These are phyloP conservation scores for Zalaria obscura DNA, from an alignment of 2,329 filamentous ascomycete genomes.

Conservation along the genomic window DNA sequence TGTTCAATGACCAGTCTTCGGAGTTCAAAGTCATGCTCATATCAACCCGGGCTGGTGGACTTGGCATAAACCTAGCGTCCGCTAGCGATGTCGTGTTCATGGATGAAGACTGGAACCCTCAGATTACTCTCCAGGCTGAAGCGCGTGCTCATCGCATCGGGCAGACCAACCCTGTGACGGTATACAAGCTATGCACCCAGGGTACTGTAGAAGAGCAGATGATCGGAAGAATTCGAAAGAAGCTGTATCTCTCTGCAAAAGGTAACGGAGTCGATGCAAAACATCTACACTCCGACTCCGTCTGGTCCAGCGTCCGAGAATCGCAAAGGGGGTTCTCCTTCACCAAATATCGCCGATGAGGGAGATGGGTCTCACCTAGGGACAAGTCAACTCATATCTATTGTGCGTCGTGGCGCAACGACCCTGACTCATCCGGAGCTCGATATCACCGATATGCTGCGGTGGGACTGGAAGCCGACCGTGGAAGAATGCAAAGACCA, in stretches of 20 bases:
- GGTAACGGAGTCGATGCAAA: conserved; percentile 44
- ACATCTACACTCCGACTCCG: conserved; percentile 30
- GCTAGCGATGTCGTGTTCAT: conserved; percentile 43
- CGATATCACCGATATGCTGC: conserved; percentile 41
- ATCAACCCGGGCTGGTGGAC: conserved; percentile 40
- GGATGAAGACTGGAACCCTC: conserved; percentile 42
- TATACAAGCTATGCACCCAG: conserved; percentile 42
- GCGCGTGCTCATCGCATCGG: conserved; percentile 41
- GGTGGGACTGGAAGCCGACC: conserved; percentile 42
- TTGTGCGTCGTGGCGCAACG: conserved; percentile 40
- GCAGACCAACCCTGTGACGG: conserved; percentile 37
- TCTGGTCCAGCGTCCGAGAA: conserved; percentile 16
- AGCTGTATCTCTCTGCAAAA: conserved; percentile 48
- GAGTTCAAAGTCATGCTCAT: conserved; percentile 41
- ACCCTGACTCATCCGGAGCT: conserved; percentile 38
- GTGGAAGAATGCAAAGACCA: conserved; percentile 40
- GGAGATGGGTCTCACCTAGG: conserved; percentile 39
- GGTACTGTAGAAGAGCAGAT: conserved; percentile 47
- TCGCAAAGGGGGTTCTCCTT: conserved; percentile 10
- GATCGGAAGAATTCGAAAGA: conserved; percentile 44
- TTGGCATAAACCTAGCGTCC: conserved; percentile 40
- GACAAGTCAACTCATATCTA: conserved; percentile 37
- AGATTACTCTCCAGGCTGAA: conserved; percentile 39
- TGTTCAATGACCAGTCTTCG: conserved; percentile 34
- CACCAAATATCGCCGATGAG: conserved; percentile 13